Evolutionary conservation across 345 rosid genomes (phyloP), one percentile per base, ranked within the genome.

Genomic region (Litchi chinensis): DNA sequence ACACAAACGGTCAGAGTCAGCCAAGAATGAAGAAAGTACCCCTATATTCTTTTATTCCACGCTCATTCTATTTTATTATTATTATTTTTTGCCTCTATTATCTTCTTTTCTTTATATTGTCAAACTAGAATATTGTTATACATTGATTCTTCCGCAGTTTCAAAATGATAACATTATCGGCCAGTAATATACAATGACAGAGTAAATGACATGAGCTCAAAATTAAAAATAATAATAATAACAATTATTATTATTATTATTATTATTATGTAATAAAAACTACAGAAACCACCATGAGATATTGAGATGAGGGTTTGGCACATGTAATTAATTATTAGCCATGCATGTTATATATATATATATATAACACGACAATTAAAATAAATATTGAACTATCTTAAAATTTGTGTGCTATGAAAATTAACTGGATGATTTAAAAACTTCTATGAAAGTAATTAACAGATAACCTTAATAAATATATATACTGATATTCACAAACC

Each of bases 1-100:
- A 77, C 56, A 79, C 75, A 68, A 26, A 15, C 32, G 71, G 80
- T 78, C 77, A 68, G 70, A 69, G 65, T 32, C 59, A 77, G n/a
- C 48, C 12, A 76, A 56, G 54, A 75, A 76, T 43, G 68, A 81
- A 69, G 54, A 32, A 67, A 71, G 79, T 65, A 79, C 67, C 32
- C 50, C 24, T 50, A 59, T 24, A 59, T 79, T 70, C 69, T 63
- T 73, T 76, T 52, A 71, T 74, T 70, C 83, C 73, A 59, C 40
- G 28, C 9, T 22, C 52, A 5, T 21, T 0, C 11, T 3, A 15
- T 62, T 48, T 13, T 48, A 9, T 43, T 5, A 4, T 40, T 26
- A 26, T 26, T 26, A 26, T 26, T 18, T 48, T 5, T 22, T 22
- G n/a, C 8, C 16, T 54, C 7, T 43, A 11, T 71, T 71, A 5